Percentiles rank a stretch among this genome's conserved stretches.
These are phyloP conservation scores for Fusarium kyushuense DNA, from an alignment of 2,329 filamentous ascomycete species.

Conservation along the genomic window DNA sequence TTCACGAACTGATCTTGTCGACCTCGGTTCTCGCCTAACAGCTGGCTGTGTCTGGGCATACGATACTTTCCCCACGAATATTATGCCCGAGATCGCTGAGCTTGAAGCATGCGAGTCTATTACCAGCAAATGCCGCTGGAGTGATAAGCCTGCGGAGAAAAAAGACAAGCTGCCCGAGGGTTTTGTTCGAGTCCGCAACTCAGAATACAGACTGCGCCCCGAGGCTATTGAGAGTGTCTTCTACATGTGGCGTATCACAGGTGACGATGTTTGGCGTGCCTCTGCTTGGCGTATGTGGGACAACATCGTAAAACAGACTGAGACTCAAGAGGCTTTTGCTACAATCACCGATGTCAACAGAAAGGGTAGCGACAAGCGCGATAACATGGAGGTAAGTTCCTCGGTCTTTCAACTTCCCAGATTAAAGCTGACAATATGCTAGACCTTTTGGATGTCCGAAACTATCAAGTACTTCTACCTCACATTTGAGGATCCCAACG, in stretches of 20 bases:
- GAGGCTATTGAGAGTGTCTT: slow-evolving; percentile 67
- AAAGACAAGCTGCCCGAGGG: slow-evolving; percentile 60
- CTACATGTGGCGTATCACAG: slow-evolving; percentile 64
- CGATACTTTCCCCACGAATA: slow-evolving; percentile 60
- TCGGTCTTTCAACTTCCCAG: not conserved
- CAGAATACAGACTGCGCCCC: slow-evolving; percentile 60
- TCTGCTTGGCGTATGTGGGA: slow-evolving; percentile 64
- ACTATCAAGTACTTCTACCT: slow-evolving; percentile 84
- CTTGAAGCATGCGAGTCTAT: slow-evolving; percentile 54
- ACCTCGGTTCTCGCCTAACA: slow-evolving; percentile 61
- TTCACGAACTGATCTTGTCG: slow-evolving; percentile 59
- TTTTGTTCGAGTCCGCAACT: slow-evolving; percentile 66
- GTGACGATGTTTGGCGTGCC: slow-evolving; percentile 58
- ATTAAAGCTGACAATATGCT: slow-evolving; percentile 27
- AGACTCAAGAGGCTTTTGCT: slow-evolving; percentile 59
- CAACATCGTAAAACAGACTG: slow-evolving; percentile 56
- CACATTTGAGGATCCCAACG: slow-evolving; percentile 72
- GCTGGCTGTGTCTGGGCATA: slow-evolving; percentile 69
- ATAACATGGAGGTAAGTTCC: slow-evolving; percentile 71
- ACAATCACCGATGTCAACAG: slow-evolving; percentile 54
- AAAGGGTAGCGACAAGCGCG: slow-evolving; percentile 54
- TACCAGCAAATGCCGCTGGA: slow-evolving; percentile 54
- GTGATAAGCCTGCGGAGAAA: slow-evolving; percentile 42
- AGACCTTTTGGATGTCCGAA: slow-evolving; percentile 79
- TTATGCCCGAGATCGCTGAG: slow-evolving; percentile 66